Base-by-base conservation (phyloP, 352 stramenopile species). In the Phytophthora foliorum region DNA sequence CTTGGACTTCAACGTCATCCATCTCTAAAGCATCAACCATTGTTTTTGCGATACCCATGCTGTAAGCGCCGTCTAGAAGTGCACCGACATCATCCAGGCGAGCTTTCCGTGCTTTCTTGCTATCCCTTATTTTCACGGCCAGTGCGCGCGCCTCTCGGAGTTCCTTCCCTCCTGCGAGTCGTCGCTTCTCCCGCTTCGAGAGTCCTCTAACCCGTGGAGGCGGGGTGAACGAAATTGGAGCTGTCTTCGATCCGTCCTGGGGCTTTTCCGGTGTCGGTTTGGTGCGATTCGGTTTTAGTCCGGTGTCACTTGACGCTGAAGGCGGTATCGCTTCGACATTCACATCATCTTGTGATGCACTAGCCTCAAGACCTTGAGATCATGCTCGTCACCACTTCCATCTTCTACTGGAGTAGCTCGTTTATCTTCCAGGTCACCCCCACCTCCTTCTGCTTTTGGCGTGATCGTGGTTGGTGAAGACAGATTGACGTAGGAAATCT, bases 1-100 rank as follows among this genome's bases (percentile, higher is more conserved):
- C 34, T 21, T 24, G n/a, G 9, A 55, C 29, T 42, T 55, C n/a
- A 16, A 24, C 25, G 17, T 56, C 31, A 17, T 25, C 14, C 13
- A 56, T 8, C 2, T 24, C 17, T n/a, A 56, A 5, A 25, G 32
- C 10, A 16, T 36, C 25, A 13, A 62, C 10, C 54, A 62, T 52
- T 4, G 25, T 14, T n/a, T 42, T 51, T 10, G 54, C 54, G 8
- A 34, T 11, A 31, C 45, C 6, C 38, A 62, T 62, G 17, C 54
- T 62, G 39, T 51, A 62, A 1, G 42, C 14, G 16, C 9, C 39
- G 8, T 48, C 42, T 2, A 62, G 25, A 9, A 62, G 22, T 6
- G 5, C 42, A 41, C 21, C 54, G 3, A 52, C 54, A 36, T 53
- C 54, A n/a, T 62, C 27, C 24, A 52, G 36, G 11, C 31, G 27